These are phyloP conservation scores for Xylaria sp. DNA, from an alignment of 2,329 filamentous ascomycete species.

Conservation along the genomic window DNA sequence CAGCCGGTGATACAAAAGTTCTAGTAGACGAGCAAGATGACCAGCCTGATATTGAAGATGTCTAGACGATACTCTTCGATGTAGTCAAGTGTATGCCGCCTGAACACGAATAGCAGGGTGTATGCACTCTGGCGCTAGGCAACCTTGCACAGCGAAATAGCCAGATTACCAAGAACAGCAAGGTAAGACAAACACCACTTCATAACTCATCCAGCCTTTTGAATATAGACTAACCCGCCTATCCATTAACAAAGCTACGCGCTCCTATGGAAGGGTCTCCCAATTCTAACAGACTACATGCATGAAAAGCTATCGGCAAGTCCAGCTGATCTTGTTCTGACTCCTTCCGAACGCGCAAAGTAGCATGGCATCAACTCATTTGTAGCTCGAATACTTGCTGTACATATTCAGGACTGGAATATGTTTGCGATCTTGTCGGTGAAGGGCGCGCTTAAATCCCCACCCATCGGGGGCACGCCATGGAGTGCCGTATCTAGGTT, in stretches of 20 bases:
- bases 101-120: background rate
- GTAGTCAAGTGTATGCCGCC: background rate
- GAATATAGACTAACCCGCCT: background rate
- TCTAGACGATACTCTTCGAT: background rate
- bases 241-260: background rate
- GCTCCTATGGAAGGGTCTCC: background rate
- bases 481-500: background rate
- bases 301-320: background rate
- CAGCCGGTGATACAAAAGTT: background rate
- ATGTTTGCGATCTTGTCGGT: background rate
- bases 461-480: background rate
- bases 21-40: background rate
- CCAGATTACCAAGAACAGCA: background rate
- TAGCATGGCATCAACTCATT: background rate
- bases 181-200: background rate
- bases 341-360: background rate
- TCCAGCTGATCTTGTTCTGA: no score
- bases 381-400: background rate
- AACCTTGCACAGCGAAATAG: background rate
- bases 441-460: background rate
- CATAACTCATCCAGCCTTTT: background rate
- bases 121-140: background rate
- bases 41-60: background rate
- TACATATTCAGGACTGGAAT: background rate
- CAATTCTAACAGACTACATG: background rate